Evolutionary conservation across 2,329 filamentous ascomycete genomes (phyloP), one percentile per base, ranked within the genome.

Genomic region (Sclerotinia glacialis): DNA sequence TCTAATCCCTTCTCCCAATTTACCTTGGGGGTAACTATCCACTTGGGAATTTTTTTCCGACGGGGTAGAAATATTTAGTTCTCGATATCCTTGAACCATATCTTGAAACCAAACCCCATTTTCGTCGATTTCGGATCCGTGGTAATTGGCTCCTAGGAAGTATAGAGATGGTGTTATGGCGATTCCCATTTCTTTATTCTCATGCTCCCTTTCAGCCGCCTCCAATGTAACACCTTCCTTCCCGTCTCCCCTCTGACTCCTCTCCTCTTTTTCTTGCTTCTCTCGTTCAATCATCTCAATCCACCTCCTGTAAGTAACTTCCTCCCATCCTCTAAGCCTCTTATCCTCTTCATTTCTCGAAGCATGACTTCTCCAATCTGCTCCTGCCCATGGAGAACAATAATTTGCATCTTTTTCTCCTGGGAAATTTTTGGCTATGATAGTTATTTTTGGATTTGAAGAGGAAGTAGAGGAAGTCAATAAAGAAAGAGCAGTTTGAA

Each of bases 401-500:
- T 54, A 54, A 3, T 23, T 8, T 23, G 6, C 9, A n/a, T n/a
- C 1, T 31, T 54, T 54, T 7, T 54, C 52, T 14, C 52, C 52
- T 11, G 52, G 52, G 2, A 54, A 18, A 9, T 54, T 2, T 23
- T 54, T 37, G 1, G 52, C 52, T 16, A 54, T 12, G 28, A 54
- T 34, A 8, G 31, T 54, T 12, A 54, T 23, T 37, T 16, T 54
- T 5, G 21, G 21, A 21, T 31, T 9, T 18, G 50, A 14, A 46
- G 18, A 46, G 5, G 21, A 8, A 14, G 18, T 14, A 21, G 28
- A 31, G 1, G 50, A 53, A n/a, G 18, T 9, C 9, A 65, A 28
- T 5, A 65, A 8, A 11, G 40, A 40, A 47, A 65, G 12, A 23
- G 52, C 63, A 12, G 78, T 79, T 68, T 81, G 80, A 3, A 83